Evolutionary conservation across 352 stramenopile genomes (phyloP), one percentile per base, ranked within the genome.

Genomic region (Globisporangium parvum): DNA sequence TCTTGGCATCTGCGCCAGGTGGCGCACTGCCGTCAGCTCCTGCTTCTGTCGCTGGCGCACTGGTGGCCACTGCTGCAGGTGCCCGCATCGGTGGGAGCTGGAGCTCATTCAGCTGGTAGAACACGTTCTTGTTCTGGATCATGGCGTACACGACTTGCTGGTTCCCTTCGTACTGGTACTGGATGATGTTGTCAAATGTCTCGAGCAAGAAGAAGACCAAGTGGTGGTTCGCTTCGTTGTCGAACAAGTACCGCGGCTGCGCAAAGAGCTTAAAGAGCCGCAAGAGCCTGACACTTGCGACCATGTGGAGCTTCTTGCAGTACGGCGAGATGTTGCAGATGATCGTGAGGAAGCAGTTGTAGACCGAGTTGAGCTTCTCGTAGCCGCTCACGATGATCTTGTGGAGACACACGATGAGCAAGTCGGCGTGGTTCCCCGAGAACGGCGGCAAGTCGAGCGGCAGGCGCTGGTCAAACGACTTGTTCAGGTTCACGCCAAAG

Each of bases 101-200:
- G 21, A 98, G 72, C 49, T 95, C 83, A 40, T 96, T 96, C 17
- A 93, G 77, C 61, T 89, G 81, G 47, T 89, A 81, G 68, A 98
- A 98, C 0, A 98, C 84, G 65, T 94, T 92, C 67, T 98, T 98
- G 78, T 96, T 86, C 73, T 98, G 86, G 56, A 99, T 96, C 73
- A 99, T 98, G 14, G 96, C 93, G 71, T 99, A 99, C 12, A 99
- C 81, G 28, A 99, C 78, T 66, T 99, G 95, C 48, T 97, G 82
- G 73, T 99, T 99, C 51, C 96, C 96, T 47, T 88, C 75, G 64
- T 91, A 92, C 71, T 99, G 97, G 63, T 99, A 99, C 81, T 99
- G 97, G 63, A 99, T 97, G 51, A 99, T 97, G 73, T 99, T 99
- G 76, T 99, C 98, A 67, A 99, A 99, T 6, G 98, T 94, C 72